Conservation (phyloP, 768 basidiomycete species). For the Hypholoma sublateritium region DNA sequence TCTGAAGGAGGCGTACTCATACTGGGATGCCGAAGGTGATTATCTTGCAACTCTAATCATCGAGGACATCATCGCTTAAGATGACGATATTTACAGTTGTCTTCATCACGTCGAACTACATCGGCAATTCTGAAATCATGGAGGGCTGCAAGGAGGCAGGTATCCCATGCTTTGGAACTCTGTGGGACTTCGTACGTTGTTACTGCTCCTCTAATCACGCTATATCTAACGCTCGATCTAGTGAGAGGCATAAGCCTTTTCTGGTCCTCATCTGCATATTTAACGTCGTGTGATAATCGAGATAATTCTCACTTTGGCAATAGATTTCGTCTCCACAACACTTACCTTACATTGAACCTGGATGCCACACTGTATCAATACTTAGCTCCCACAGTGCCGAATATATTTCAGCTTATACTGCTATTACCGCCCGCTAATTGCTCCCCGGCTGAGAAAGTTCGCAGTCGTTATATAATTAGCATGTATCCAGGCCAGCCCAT, state of each 20-base stretch:
- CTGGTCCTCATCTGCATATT: slow-evolving; percentile 16
- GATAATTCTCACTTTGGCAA: slow-evolving; percentile 22
- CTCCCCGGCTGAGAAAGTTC: slow-evolving; percentile 2
- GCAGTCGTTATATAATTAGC: background rate
- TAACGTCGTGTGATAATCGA: slow-evolving; percentile 21
- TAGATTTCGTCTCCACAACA: slow-evolving; percentile 21
- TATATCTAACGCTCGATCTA: slow-evolving; percentile 16
- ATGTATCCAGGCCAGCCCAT: background rate
- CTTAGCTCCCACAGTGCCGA: slow-evolving; percentile 24
- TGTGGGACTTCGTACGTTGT: slow-evolving; percentile 63
- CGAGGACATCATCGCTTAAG: background rate
- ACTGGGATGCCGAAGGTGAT: slow-evolving; percentile 71
- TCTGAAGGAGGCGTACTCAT: slow-evolving; percentile 63
- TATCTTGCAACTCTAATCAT: background rate
- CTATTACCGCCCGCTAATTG: slow-evolving; percentile 2
- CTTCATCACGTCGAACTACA: slow-evolving; percentile 83
- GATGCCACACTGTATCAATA: slow-evolving; percentile 31
- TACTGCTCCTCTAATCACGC: slow-evolving; percentile 1
- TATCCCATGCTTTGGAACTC: slow-evolving; percentile 67
- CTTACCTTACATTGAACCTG: slow-evolving; percentile 23
- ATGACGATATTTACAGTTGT: slow-evolving; percentile 45
- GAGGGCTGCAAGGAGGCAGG: slow-evolving; percentile 71
- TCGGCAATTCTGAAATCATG: slow-evolving; percentile 79
- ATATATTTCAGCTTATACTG: slow-evolving; percentile 18
- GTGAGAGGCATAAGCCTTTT: slow-evolving; percentile 21